Base-by-base conservation (phyloP, 148 eudicot genomes). In the Chenopodium suecicum region DNA sequence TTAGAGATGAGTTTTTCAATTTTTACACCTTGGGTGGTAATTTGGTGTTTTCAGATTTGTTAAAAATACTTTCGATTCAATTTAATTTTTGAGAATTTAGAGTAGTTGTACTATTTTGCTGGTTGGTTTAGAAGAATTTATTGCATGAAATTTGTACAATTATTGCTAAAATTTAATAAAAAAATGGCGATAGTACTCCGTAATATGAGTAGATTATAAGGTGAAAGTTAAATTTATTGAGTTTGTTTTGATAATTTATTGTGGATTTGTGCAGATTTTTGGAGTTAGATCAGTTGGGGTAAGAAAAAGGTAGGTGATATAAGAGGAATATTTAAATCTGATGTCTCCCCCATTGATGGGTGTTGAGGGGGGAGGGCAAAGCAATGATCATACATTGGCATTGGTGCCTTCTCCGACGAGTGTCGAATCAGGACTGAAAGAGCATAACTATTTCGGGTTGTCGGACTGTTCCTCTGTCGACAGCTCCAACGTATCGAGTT, bases 381-480 rank as follows among this genome's bases (percentile, higher is more conserved):
- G 64, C 74, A 87, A 84, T 88, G 89, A 78, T 65, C 74, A 75
- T 73, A 63, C 92, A 74, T 37, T 81, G 80, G 78, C 92, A 74
- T 37, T 81, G 80, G 78, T 84, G 90, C 84, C 90, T 79, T 87
- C 90, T 83, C 78, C 86, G 25, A 74, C 88, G 32, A 66, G 90
- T 66, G 56, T 77, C 29, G 89, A 89, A 80, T 82, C 84, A 7
- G 86, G 79, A 37, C 66, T 91, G 65, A 91, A 92, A 81, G 99
- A 95, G 72, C 87, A 88, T 41, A 94, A 95, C 83, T 95, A 93
- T 78, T 81, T 96, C 70, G 97, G 95, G 22, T 79, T 94, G 65
- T 90, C 99, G 7, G 95, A 92, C 78, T 90, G 95, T 82, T 94
- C 98, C 62, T 91, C 97, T 0, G 94, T 89, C 5, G 97, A 92